Evolutionary conservation across 169 alveolate genomes (phyloP).

Genomic region (Eimeria praecox): DNA sequence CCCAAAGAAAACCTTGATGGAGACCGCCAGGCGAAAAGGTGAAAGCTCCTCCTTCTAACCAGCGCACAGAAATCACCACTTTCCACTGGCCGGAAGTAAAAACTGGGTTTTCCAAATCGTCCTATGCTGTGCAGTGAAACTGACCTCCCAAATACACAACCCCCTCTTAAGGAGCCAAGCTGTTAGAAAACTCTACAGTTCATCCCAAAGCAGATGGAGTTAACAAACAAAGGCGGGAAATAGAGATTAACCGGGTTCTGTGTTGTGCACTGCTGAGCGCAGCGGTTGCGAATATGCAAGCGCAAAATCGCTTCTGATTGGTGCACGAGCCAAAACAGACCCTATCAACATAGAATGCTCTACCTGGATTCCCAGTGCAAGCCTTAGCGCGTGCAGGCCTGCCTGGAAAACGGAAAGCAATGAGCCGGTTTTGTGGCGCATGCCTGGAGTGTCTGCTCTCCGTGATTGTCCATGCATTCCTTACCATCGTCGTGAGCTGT

Average conservation of each 20-base stretch:
- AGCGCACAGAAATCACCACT: background rate
- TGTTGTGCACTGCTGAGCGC: background rate
- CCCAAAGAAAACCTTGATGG: background rate
- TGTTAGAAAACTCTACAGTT: background rate
- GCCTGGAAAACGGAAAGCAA: background rate
- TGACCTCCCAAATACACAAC: background rate
- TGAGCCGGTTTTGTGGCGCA: background rate
- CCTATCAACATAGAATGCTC: background rate
- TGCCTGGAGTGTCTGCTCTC: background rate
- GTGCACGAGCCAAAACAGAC: background rate
- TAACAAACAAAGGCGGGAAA: background rate
- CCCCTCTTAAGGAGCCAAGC: background rate
- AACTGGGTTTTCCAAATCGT: background rate
- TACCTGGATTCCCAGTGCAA: background rate
- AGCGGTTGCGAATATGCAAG: background rate
- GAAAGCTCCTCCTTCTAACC: background rate
- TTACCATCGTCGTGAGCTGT: conserved; percentile 38
- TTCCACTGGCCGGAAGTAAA: background rate
- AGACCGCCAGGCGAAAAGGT: conserved; percentile 34
- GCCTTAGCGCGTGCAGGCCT: background rate
- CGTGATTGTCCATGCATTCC: background rate
- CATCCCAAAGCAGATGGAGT: background rate
- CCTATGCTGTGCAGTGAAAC: background rate
- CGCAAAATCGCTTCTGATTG: background rate
- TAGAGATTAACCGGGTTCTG: background rate